Conservation (phyloP, 208 protist genomes). For the Acanthamoeba pearcei region DNA sequence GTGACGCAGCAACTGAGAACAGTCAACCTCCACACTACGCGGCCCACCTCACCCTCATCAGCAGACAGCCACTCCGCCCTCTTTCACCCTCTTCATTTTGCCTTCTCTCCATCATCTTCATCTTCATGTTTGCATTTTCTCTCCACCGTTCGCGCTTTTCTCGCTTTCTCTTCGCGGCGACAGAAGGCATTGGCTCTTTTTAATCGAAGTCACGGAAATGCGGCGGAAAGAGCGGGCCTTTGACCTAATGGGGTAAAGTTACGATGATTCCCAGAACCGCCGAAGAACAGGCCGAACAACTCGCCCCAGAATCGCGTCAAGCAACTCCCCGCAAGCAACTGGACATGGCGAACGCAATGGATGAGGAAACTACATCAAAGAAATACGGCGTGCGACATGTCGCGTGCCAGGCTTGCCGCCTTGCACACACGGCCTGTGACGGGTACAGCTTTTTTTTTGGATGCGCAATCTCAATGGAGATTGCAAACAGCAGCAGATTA, state of each 20-base stretch:
- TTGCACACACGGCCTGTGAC: constrained; percentile 17
- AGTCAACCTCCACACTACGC: background rate
- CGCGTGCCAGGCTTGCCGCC: background rate
- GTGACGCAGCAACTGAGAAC: background rate
- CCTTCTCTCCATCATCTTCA: background rate
- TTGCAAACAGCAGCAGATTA: no score
- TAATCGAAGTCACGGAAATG: no score
- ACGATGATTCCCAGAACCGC: no score
- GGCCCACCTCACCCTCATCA: background rate
- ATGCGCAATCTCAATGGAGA: background rate
- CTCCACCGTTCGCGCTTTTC: no score
- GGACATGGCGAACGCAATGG: background rate
- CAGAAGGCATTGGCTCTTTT: no score
- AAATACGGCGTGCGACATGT: constrained; percentile 19
- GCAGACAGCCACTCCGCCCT: background rate
- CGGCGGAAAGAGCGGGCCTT: no score
- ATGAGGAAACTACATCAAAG: background rate
- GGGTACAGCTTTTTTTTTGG: background rate
- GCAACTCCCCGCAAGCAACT: background rate
- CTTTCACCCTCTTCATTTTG: background rate
- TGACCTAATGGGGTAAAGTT: no score
- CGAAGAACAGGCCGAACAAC: no score
- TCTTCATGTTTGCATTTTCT: no score
- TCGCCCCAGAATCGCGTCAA: no score
- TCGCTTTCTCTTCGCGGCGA: no score